Evolutionary conservation across 2,329 filamentous ascomycete species (phyloP), one percentile per base, ranked within the genome.

Genomic region (Talaromyces sp.): DNA sequence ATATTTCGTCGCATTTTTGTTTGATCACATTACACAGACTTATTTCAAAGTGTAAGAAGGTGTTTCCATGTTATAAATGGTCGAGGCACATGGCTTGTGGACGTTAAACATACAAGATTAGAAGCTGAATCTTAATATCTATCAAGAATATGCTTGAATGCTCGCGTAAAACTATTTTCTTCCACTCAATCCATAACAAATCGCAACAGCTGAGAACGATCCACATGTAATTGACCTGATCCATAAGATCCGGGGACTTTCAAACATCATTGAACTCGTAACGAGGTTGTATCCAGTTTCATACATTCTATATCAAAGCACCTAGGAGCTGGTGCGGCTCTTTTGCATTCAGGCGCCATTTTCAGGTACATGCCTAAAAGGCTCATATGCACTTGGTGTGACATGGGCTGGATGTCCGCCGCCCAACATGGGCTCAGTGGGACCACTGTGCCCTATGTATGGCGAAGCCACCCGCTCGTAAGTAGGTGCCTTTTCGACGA

Each of bases 401-500:
- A n/a, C 43, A n/a, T 27, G 38, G 8, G 69, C 67, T n/a, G 73
- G 68, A 17, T 72, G 70, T 22, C 43, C 43, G 43, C 43, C 43
- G n/a, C 19, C 43, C 43, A 47, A 22, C 43, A 47, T 47, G 19
- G 43, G 43, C n/a, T 47, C 43, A 47, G n/a, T 19, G 11, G 59
- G 27, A 22, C 53, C 34, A 10, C 19, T 29, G 8, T 22, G 8
- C 3, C 65, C 65, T 56, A 54, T 64, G 67, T 75, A 75, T 1
- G 76, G 70, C 60, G 71, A 73, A 61, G 72, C 75, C 15, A 88
- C 82, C 51, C 84, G 80, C 77, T 87, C 84, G 70, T 88, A 88
- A 5, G 83, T 86, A 73, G 85, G 85, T 0, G 85, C 83, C 82
- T 88, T 88, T 75, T 87, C 85, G 38, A 77, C 78, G 65, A 85